These are phyloP conservation scores for Pulveroboletus sp. DNA, from an alignment of 768 basidiomycete species.

Conservation along the genomic window DNA sequence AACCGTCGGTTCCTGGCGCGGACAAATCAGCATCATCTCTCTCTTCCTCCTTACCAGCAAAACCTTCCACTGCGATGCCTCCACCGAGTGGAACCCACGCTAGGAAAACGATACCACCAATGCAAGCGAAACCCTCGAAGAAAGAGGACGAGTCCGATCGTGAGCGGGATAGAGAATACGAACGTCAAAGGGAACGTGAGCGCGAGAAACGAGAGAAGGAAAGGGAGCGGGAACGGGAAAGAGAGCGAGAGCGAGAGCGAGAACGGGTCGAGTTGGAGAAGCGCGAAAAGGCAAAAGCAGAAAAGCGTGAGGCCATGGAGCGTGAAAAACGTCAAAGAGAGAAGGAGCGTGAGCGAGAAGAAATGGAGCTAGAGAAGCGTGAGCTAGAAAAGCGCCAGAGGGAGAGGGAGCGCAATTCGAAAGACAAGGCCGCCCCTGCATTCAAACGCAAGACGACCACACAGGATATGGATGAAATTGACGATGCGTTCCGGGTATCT, in stretches of 20 bases:
- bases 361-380: conserved; percentile 17
- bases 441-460: conserved; percentile 40
- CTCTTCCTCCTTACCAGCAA: conserved; percentile 33
- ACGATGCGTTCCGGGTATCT: conserved; percentile 17
- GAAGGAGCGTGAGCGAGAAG: conserved; percentile 23
- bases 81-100: conserved; percentile 26
- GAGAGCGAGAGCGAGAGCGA: conserved; percentile 15
- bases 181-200: conserved; percentile 27
- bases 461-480: conserved; percentile 33
- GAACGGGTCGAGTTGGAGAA: conserved; percentile 19
- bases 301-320: conserved; percentile 21
- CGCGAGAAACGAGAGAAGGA: conserved; percentile 18
- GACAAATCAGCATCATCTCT: conserved; percentile 26
- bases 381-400: conserved; percentile 19
- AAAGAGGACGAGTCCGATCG: conserved; percentile 29
- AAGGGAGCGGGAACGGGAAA: conserved; percentile 24
- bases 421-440: conserved; percentile 21
- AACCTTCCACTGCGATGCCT: conserved; percentile 30
- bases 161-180: conserved; percentile 22
- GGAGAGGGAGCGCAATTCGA: conserved; percentile 22
- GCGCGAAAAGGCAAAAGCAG: conserved; percentile 20
- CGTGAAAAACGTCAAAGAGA: conserved; percentile 25
- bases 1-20: conserved; percentile 11
- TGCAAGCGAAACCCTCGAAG: conserved; percentile 19
- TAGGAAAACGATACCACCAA: conserved; percentile 26